Conservation (phyloP, 208 protist species). For the Acanthamoeba pearcei region DNA sequence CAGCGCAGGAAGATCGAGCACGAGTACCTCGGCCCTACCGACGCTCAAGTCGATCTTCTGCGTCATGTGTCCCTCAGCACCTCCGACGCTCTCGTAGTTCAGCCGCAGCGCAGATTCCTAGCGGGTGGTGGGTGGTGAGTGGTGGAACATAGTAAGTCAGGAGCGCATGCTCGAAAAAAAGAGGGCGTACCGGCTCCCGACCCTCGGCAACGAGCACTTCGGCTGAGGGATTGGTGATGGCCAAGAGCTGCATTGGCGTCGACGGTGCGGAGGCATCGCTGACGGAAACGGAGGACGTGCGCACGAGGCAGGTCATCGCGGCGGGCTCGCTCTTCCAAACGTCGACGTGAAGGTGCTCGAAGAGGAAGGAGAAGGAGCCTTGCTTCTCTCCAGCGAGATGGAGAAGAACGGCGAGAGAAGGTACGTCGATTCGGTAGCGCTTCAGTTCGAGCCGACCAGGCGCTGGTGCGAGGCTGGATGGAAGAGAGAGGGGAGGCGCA, state of each 20-base stretch:
- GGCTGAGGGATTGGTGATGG: not conserved
- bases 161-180: not conserved
- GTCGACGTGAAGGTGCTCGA: not conserved
- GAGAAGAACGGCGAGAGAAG: not conserved
- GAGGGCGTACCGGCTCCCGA: not conserved
- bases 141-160: not conserved
- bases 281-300: not conserved
- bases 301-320: not conserved
- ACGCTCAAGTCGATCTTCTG: conserved; percentile 35
- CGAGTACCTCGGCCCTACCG: not conserved
- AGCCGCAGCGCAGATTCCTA: conserved; percentile 18
- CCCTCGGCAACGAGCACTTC: not conserved
- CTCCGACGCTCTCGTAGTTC: not conserved
- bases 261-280: not conserved
- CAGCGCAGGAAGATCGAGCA: not conserved
- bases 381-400: not conserved
- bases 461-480: not conserved
- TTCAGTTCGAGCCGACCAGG: not conserved
- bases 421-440: not conserved
- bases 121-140: not conserved
- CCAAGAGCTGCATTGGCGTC: not conserved
- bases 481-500: not conserved
- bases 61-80: conserved; percentile 22
- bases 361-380: conserved; percentile 14
- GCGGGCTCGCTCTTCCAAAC: not conserved